Percentiles rank a stretch among this genome's conserved stretches.
Conservation (phyloP, 768 basidiomycete genomes). For the Naematelia encephala region DNA sequence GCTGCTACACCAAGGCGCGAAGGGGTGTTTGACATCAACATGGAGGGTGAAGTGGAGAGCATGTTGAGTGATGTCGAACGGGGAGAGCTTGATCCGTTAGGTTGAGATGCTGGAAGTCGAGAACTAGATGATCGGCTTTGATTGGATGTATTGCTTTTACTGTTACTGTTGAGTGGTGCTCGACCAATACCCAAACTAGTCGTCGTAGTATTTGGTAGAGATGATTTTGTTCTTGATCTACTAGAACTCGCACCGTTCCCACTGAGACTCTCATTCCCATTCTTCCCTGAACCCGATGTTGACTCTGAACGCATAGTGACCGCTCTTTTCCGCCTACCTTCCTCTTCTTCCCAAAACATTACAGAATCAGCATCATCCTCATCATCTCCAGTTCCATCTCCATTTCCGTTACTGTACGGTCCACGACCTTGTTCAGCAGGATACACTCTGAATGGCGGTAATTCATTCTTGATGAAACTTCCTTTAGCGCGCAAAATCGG, state of each 20-base stretch:
- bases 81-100: not conserved
- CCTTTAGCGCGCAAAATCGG: slow-evolving; percentile 5
- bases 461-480: slow-evolving; percentile 39
- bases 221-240: too few species aligned
- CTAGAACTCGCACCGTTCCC: not conserved
- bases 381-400: not conserved
- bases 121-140: not conserved
- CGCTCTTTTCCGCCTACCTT: not conserved
- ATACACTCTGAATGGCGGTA: slow-evolving; percentile 37
- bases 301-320: not conserved
- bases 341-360: not conserved
- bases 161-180: not conserved
- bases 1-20: slow-evolving; percentile 41
- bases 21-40: slow-evolving; percentile 9
- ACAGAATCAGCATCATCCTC: not conserved
- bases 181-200: slow-evolving; percentile 3
- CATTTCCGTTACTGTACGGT: not conserved
- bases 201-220: too few species aligned
- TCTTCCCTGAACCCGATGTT: not conserved
- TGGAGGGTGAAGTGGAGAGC: slow-evolving; percentile 14
- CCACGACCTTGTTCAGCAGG: slow-evolving; percentile 2
- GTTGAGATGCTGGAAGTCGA: not conserved
- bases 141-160: not conserved
- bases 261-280: not conserved
- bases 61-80: slow-evolving; percentile 27